Conservation (phyloP, 192 early-diverging fungal genomes). For the Glomus cerebriforme region DNA sequence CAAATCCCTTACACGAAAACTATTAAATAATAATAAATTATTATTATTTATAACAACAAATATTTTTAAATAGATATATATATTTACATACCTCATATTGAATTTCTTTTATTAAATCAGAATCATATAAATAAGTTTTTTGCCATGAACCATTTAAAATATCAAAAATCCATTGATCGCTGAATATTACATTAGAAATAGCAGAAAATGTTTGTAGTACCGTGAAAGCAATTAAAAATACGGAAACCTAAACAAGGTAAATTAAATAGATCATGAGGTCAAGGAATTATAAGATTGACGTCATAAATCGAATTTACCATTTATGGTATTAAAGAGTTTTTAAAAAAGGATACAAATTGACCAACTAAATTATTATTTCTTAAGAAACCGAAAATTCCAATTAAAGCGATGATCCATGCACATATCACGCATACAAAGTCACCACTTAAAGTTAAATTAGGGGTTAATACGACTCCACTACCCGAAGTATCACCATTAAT, state of each 20-base stretch:
- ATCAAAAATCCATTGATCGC: constrained; percentile 7
- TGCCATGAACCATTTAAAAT: constrained; percentile 6
- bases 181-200: not conserved
- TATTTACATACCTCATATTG: constrained; percentile 8
- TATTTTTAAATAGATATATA: not conserved
- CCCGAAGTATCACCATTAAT: not conserved
- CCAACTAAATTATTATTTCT: constrained; percentile 9
- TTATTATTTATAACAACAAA: too few species aligned
- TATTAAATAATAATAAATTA: not conserved
- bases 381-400: constrained; percentile 16
- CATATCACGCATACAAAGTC: constrained; percentile 8
- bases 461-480: not conserved
- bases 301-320: not conserved
- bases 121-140: not conserved
- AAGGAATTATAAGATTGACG: not conserved
- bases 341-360: constrained; percentile 26
- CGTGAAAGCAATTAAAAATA: constrained; percentile 7
- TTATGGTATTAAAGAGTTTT: not conserved
- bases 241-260: not conserved
- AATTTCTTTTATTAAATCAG: constrained; percentile 4
- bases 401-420: constrained; percentile 7
- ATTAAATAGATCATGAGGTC: not conserved
- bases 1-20: constrained; percentile 18
- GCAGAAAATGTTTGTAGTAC: not conserved
- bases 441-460: not conserved